Conservation (phyloP, 2,329 filamentous ascomycete species). For the Cryphonectria parasitica region DNA sequence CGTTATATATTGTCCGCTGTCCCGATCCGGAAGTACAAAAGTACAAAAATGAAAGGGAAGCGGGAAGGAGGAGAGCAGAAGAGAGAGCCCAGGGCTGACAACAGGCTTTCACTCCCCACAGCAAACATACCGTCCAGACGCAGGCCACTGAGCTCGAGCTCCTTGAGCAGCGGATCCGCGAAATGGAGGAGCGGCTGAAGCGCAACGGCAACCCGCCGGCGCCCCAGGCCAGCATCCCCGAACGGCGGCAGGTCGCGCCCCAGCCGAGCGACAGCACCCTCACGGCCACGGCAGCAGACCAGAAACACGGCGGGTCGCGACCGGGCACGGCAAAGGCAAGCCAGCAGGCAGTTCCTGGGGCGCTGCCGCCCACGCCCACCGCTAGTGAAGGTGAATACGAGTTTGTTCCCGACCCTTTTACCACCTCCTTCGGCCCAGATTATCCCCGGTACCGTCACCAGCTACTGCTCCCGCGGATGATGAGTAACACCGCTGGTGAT, state of each 20-base stretch:
- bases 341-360: conserved; percentile 57
- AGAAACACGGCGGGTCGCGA: conserved; percentile 50
- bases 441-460: conserved; percentile 30
- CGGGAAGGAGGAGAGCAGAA: background rate
- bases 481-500: conserved; percentile 12
- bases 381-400: conserved; percentile 66
- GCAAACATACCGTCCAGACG: conserved; percentile 76
- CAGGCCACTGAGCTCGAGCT: conserved; percentile 82
- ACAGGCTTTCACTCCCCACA: conserved; percentile 43
- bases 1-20: background rate
- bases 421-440: conserved; percentile 30
- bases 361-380: conserved; percentile 63
- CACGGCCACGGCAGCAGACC: conserved; percentile 31
- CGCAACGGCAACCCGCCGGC: conserved; percentile 26
- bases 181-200: conserved; percentile 80
- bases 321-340: conserved; percentile 57
- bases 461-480: conserved; percentile 29
- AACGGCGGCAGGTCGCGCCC: conserved; percentile 35
- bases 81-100: conserved; percentile 21
- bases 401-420: conserved; percentile 36
- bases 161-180: conserved; percentile 80
- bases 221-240: conserved; percentile 38
- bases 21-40: background rate
- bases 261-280: conserved; percentile 31
- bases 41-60: background rate